Conservation (phyloP, 495 filamentous ascomycete genomes). For the Penicillium verhagenii region DNA sequence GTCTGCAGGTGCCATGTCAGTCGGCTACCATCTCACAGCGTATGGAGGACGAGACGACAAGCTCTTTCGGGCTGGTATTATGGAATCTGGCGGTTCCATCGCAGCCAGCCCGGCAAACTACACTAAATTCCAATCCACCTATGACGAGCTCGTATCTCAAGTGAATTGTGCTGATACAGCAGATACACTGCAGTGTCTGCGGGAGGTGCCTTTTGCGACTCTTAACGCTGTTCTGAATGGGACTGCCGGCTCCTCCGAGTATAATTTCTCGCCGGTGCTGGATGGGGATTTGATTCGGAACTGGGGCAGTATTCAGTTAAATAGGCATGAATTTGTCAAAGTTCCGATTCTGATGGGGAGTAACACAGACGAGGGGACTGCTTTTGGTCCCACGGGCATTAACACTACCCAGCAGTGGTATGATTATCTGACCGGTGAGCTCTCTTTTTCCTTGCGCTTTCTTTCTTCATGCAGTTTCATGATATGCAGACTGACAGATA, state of each 20-base stretch:
- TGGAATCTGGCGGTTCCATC: slow-evolving; percentile 48
- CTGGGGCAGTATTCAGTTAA: slow-evolving; percentile 35
- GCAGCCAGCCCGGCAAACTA: slow-evolving; percentile 28
- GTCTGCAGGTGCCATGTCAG: slow-evolving; percentile 53
- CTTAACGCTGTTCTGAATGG: slow-evolving; percentile 42
- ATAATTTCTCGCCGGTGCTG: slow-evolving; percentile 43
- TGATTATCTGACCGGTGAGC: slow-evolving; percentile 40
- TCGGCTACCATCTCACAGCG: slow-evolving; percentile 51
- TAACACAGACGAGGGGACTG: slow-evolving; percentile 51
- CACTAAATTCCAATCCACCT: slow-evolving; percentile 36
- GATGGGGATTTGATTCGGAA: slow-evolving; percentile 51
- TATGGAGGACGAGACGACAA: slow-evolving; percentile 50
- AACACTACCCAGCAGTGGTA: slow-evolving; percentile 48
- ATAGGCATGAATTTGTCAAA: slow-evolving; percentile 41
- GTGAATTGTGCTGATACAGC: slow-evolving; percentile 35
- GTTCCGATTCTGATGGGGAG: slow-evolving; percentile 49
- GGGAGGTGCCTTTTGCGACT: slow-evolving; percentile 41
- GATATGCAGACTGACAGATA: not conserved
- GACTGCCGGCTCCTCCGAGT: slow-evolving; percentile 27
- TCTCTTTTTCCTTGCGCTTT: not conserved
- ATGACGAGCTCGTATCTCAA: slow-evolving; percentile 38
- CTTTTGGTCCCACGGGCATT: slow-evolving; percentile 43
- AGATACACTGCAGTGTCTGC: slow-evolving; percentile 48
- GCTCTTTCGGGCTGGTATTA: slow-evolving; percentile 46
- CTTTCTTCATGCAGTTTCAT: too few relatives aligned